Base-by-base conservation (phyloP, 805 yeast species). In the Monosporozyma aquatica region DNA sequence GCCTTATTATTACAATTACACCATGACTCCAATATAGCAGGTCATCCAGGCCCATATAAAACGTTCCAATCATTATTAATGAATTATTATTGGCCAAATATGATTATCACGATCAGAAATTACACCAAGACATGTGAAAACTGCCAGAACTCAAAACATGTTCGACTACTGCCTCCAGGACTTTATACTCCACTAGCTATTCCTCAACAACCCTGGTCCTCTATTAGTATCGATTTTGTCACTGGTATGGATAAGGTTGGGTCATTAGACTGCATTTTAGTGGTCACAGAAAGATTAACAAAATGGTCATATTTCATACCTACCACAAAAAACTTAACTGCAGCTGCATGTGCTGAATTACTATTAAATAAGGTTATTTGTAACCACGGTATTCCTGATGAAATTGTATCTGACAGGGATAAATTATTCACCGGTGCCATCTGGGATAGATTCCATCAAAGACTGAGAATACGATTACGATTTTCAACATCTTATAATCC, bases 21-120 rank as follows among this genome's bases (percentile, higher is more conserved):
- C 15, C 41, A 38, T 14, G 41, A 26, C 17, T 38, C 40, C 7
- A 3, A 20, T 14, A n/a, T 38, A 4, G 41, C 41, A 2, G 41
- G 34, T 17, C 41, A 38, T 22, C 34, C 35, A 8, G 41, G 41
- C 13, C 35, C 41, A 2, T 38, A 10, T 11, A 27, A 22, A 15
- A 38, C 41, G 2, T 38, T n/a, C n/a, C 34, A 38, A 13, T 11
- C 26, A 13, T 7, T 27, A 14, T 18, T 38, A 15, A 18, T 27
- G 5, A 35, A 38, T 21, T 38, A 38, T 14, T 38, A 15, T 15
- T 38, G 41, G 41, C 35, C 41, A 2, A 11, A 26, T 21, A 38
- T 38, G 41, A 21, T 38, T 5, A 18, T 10, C 5, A 27, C 35
- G 2, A 6, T 27, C 6, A 15, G 13, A 15, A 21, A 29, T 2